Evolutionary conservation across 768 basidiomycete species (phyloP), one percentile per base, ranked within the genome.

Genomic region (Pulveroboletus sp.): DNA sequence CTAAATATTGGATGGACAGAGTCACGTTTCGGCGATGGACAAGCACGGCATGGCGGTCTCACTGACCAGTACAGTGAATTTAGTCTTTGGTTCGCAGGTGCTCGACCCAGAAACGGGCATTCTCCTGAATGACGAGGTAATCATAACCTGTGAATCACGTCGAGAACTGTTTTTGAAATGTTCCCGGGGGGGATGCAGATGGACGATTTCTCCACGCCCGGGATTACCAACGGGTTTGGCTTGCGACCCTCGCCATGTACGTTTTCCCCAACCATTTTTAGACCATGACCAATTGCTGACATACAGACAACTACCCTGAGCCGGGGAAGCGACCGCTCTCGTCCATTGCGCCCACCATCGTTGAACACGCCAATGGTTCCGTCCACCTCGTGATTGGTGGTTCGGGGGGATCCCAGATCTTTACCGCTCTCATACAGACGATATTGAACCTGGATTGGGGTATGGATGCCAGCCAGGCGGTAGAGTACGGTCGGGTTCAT

Each of bases 191-290:
- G 7, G 16, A 24, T 17, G 23, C 45, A 84, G 79, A 90, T 92
- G 88, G 90, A 93, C 53, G 95, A 98, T 66, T 97, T 97, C 65
- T 88, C 92, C 11, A 84, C 74, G 1, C 94, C 94, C 2, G 92
- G 88, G 4, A 66, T 69, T n/a, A 79, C 90, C 6, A 95, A 97
- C 57, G 81, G 74, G 2, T 95, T 92, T 60, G 93, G 89, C 1
- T 69, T 94, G 40, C 82, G 72, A 70, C 86, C 92, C 16, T 90
- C 87, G 14, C 89, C 88, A 6, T 91, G 89, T 87, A 64, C 49
- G 79, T 64, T 24, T 5, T 3, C 16, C 13, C 17, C 38, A 17
- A 16, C 34, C 17, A 16, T 43, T 40, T 40, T 45, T 33, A 25
- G 27, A 29, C 29, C 4, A 7, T 48, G 39, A 54, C 53, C 10